A percentile compares a stretch with the other conserved stretches of the same genome.
Evolutionary conservation across 441 rosid genomes (phyloP).

Genomic region (Gossypium schwendimanii): DNA sequence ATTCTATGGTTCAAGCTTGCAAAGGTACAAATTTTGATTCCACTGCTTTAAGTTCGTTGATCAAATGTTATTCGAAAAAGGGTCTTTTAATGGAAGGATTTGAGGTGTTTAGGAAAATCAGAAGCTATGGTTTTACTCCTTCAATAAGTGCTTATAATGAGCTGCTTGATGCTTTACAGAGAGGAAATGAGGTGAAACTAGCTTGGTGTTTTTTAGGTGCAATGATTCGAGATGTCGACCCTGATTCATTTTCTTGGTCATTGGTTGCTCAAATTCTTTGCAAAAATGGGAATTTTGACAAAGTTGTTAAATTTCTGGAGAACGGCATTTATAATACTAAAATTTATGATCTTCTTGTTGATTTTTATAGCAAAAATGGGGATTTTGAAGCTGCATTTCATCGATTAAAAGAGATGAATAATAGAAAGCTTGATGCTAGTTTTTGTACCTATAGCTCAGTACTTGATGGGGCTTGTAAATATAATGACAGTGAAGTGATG

Average conservation of each 20-base stretch:
- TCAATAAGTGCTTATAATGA: constrained; percentile 36
- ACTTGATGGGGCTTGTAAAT: constrained; percentile 65
- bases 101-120: constrained; percentile 36
- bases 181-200: constrained; percentile 26
- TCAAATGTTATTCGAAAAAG: constrained; percentile 36
- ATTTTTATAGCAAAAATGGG: constrained; percentile 40
- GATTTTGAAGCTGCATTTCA: constrained; percentile 39
- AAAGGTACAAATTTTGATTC: constrained; percentile 35
- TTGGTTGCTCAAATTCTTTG: constrained; percentile 43
- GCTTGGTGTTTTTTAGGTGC: constrained; percentile 51
- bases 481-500: constrained; percentile 28
- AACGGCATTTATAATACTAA: constrained; percentile 39
- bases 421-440: constrained; percentile 35
- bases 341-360: constrained; percentile 47
- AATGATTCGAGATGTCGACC: constrained; percentile 39
- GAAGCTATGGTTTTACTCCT: constrained; percentile 31
- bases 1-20: constrained; percentile 40
- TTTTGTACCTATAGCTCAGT: constrained; percentile 40
- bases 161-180: constrained; percentile 40
- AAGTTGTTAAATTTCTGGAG: constrained; percentile 39
- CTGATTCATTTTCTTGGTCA: constrained; percentile 44
- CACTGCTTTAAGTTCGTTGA: constrained; percentile 32
- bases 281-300: constrained; percentile 36
- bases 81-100: constrained; percentile 36
- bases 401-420: constrained; percentile 41